Conservation (phyloP, 164 flowering plant species). For the Stephania yunnanensis region DNA sequence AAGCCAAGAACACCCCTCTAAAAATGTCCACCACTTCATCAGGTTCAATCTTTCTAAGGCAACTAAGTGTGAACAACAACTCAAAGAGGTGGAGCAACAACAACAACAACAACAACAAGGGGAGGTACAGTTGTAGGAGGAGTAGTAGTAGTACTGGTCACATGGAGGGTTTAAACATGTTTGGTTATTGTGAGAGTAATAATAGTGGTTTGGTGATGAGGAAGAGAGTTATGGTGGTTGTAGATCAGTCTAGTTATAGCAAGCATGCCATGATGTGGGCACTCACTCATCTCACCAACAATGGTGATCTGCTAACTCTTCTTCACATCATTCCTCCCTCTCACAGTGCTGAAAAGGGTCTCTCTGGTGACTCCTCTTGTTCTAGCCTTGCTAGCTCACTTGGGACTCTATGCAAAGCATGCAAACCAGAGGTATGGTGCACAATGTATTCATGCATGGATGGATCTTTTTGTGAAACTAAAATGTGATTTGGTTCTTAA, state of each 20-base stretch:
- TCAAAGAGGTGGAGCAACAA: constrained; percentile 58
- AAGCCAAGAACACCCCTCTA: neutral
- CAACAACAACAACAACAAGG: constrained; percentile 50
- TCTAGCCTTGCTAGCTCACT: constrained; percentile 58
- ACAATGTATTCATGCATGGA: neutral
- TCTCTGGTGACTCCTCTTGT: constrained; percentile 24
- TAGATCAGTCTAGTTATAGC: constrained; percentile 52
- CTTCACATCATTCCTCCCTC: constrained; percentile 59
- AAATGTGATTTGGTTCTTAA: neutral
- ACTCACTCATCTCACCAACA: constrained; percentile 73
- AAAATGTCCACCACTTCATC: constrained; percentile 43
- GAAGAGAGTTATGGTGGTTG: constrained; percentile 89
- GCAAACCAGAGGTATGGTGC: constrained; percentile 63
- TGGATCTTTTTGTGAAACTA: too few relatives aligned
- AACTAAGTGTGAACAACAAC: constrained; percentile 55
- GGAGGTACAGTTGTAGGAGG: constrained; percentile 27
- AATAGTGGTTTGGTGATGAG: constrained; percentile 34
- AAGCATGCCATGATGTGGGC: constrained; percentile 98
- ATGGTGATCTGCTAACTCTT: constrained; percentile 75
- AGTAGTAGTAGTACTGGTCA: constrained; percentile 16
- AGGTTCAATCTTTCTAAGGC: constrained; percentile 50
- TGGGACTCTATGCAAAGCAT: constrained; percentile 80
- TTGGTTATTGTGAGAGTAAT: constrained; percentile 19
- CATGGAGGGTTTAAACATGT: constrained; percentile 44
- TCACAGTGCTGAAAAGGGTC: constrained; percentile 2